Base-by-base conservation (phyloP, 768 basidiomycete species). In the Lactifluus piperatus region DNA sequence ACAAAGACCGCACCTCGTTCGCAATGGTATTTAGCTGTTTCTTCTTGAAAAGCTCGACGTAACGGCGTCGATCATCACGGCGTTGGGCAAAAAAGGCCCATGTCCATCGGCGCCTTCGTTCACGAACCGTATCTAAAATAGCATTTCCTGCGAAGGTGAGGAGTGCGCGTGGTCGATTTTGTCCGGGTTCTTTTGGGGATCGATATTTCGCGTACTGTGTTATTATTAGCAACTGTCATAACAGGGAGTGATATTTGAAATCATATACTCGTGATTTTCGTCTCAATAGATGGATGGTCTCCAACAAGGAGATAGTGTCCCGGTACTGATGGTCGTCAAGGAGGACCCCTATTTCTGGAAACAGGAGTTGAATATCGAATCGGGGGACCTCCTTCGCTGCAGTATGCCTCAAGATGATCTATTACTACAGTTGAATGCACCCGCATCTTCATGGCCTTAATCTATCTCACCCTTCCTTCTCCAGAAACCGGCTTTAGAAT, bases 221-320 rank as follows among this genome's bases (percentile, higher is more conserved):
- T 34, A 14, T 54, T 7, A 53, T 16, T n/a, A 47, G 54, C 45
- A 16, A 56, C 51, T 59, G 43, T 53, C 20, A 46, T 51, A 50
- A 69, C 45, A 70, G 55, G 37, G 29, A 50, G 22, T 51, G 50
- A 30, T 36, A 27, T 66, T 32, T 53, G 43, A 44, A 71, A 20
- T 3, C 8, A 5, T 54, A 18, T 68, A 89, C 88, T 78, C 89
- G 87, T 62, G 82, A 83, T 66, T 85, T 85, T 54, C 97, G 83
- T 47, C 86, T 80, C 71, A 95, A 97, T 60, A 97, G 86, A 70
- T 98, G 95, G 72, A 95, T 97, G 81, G 97, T 93, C 70, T 98
- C 94, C 60, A 94, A 77, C 46, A 98, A 80, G 22, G 91, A 94
- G 58, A 98, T 91, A 24, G 81, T 83, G 71, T 98, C 93, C 53